A percentile compares a stretch with the other conserved stretches of the same genome.
Conservation (phyloP, 768 basidiomycete genomes). For the Kwoniella dejecticola region DNA sequence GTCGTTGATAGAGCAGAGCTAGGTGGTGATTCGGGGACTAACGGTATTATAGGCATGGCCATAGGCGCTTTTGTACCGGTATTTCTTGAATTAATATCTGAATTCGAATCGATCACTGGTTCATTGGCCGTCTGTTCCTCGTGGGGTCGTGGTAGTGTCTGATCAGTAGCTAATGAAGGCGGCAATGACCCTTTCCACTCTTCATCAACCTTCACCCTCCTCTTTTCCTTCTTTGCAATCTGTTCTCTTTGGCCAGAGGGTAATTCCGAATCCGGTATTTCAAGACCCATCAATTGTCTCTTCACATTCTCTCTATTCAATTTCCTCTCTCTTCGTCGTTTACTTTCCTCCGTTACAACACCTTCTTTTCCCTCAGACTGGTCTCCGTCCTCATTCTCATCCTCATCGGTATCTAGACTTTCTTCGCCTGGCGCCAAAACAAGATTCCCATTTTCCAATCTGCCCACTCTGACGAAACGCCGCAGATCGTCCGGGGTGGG, state of each 20-base stretch:
- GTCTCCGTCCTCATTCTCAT: conserved; percentile 26
- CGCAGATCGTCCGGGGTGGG: conserved; percentile 42
- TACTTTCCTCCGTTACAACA: too few species aligned
- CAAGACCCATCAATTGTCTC: conserved; percentile 28
- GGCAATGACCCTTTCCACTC: conserved; percentile 18
- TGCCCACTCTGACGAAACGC: conserved; percentile 39
- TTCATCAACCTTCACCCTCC: conserved; percentile 1
- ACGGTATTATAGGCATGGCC: conserved; percentile 15
- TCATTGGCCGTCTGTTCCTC: not conserved
- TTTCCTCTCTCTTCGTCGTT: conserved; percentile 20
- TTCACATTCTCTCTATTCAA: conserved; percentile 30
- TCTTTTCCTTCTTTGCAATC: not conserved
- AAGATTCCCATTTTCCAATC: conserved; percentile 48
- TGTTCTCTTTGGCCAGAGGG: not conserved
- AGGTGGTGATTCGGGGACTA: conserved; percentile 1
- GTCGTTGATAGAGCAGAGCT: not conserved
- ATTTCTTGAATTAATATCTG: not conserved
- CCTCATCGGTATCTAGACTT: conserved; percentile 33
- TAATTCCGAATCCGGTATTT: not conserved
- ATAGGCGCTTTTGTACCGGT: not conserved
- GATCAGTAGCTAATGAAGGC: conserved; percentile 1
- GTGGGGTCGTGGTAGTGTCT: too few species aligned
- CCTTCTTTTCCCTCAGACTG: not conserved
- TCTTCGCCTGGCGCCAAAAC: conserved; percentile 44
- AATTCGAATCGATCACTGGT: not conserved